phyloP scores from a whole-genome alignment of 768 basidiomycete genomes.

The Boletus coccyginus region DNA sequence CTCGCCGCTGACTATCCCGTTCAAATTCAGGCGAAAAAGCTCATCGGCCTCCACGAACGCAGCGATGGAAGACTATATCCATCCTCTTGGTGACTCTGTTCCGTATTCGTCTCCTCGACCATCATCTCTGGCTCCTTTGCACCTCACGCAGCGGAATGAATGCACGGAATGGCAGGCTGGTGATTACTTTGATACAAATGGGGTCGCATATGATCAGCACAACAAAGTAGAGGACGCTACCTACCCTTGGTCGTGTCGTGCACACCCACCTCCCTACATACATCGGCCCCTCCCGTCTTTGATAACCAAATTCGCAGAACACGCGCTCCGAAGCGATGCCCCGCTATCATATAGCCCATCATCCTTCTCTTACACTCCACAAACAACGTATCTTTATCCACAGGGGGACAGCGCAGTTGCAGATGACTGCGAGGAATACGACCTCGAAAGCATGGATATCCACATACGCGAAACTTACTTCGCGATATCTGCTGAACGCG shows the following conservation, averaged over 20 bases:
- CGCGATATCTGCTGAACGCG: conserved; percentile 55
- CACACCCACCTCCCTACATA: background rate
- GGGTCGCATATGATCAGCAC: background rate
- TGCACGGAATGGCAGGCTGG: conserved; percentile 2
- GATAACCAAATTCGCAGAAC: conserved; percentile 14
- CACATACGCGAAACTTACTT: conserved; percentile 50
- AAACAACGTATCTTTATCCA: conserved; percentile 1
- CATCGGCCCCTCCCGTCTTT: conserved; percentile 17
- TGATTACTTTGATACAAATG: background rate
- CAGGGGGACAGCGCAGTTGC: conserved; percentile 15
- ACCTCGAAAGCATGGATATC: conserved; percentile 33
- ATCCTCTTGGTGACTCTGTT: background rate
- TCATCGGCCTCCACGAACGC: conserved; percentile 16
- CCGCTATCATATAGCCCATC: background rate
- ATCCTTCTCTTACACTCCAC: background rate
- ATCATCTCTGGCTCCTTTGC: conserved; percentile 21
- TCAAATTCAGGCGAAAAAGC: conserved; percentile 22
- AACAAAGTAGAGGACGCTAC: background rate
- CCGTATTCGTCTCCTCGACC: conserved; percentile 18
- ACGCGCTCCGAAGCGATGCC: background rate
- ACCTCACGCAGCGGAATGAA: conserved; percentile 4
- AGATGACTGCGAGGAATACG: conserved; percentile 28
- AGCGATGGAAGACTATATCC: background rate
- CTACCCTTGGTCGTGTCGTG: conserved; percentile 3
- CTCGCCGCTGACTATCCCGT: conserved; percentile 16